Evolutionary conservation across 2,329 filamentous ascomycete species (phyloP).

Genomic region (Claviceps pusilla): DNA sequence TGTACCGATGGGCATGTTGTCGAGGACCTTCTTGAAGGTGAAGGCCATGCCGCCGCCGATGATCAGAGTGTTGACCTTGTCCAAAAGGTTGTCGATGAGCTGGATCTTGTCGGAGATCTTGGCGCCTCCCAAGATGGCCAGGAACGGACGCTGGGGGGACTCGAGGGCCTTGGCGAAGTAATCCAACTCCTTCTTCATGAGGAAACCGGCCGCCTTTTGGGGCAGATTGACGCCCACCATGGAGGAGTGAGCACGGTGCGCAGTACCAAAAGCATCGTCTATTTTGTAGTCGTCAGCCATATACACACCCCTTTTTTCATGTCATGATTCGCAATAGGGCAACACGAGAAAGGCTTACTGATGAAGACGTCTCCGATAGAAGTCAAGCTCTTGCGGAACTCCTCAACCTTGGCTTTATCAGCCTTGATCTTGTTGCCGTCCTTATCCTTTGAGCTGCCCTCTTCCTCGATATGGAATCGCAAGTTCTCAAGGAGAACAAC

Average conservation of each 20-base stretch:
- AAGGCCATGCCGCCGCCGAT: slow-evolving; percentile 98
- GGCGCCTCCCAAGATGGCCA: slow-evolving; percentile 93
- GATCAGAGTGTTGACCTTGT: slow-evolving; percentile 93
- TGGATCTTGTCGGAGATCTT: slow-evolving; percentile 99
- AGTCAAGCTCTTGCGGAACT: slow-evolving; percentile 91
- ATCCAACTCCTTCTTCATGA: slow-evolving; percentile 99
- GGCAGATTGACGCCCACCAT: slow-evolving; percentile 96
- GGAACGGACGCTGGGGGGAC: slow-evolving; percentile 84
- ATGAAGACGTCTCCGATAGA: slow-evolving; percentile 90
- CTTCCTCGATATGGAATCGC: slow-evolving; percentile 95
- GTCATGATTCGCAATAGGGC: background rate
- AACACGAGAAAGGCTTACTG: slow-evolving; percentile 45
- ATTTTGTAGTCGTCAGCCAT: slow-evolving; percentile 10
- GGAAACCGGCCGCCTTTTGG: slow-evolving; percentile 93
- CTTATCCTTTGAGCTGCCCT: slow-evolving; percentile 86
- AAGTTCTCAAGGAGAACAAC: slow-evolving; percentile 93
- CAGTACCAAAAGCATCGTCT: slow-evolving; percentile 98
- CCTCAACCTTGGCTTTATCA: slow-evolving; percentile 78
- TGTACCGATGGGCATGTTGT: slow-evolving; percentile 77
- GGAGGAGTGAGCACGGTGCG: slow-evolving; percentile 95
- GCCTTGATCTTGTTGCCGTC: slow-evolving; percentile 97
- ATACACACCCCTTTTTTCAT: background rate
- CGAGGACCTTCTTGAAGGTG: slow-evolving; percentile 99
- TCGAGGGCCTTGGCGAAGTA: slow-evolving; percentile 98
- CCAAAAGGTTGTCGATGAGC: slow-evolving; percentile 95